These are phyloP conservation scores for Boletus pseudo-olivaceus DNA, from an alignment of 768 basidiomycete genomes.

Conservation along the genomic window DNA sequence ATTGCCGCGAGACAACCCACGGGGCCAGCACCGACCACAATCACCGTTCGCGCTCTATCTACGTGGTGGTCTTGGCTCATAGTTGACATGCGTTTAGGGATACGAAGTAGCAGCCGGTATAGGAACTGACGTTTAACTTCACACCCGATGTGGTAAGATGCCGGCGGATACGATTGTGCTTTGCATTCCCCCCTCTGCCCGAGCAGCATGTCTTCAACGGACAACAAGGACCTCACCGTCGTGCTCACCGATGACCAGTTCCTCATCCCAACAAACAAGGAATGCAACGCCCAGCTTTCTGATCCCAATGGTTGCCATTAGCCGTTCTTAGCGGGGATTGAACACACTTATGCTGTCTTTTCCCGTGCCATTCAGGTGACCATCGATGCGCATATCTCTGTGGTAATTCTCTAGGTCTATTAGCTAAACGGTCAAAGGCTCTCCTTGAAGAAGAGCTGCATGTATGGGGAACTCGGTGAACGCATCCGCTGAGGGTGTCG, in stretches of 20 bases:
- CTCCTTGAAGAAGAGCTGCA: conserved; percentile 79
- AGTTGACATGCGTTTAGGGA: neutral
- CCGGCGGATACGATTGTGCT: conserved; percentile 11
- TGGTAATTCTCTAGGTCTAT: conserved; percentile 90
- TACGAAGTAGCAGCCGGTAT: neutral
- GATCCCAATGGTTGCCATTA: conserved; percentile 36
- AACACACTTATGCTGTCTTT: conserved; percentile 12
- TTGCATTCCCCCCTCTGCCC: neutral
- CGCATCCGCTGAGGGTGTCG: conserved; percentile 11
- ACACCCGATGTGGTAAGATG: conserved; percentile 14
- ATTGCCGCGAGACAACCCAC: conserved; percentile 92
- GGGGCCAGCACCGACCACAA: conserved; percentile 85
- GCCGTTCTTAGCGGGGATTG: neutral
- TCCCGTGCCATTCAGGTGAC: conserved; percentile 36
- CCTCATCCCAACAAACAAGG: conserved; percentile 50
- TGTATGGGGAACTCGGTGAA: conserved; percentile 75
- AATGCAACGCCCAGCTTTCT: conserved; percentile 42
- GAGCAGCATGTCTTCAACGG: conserved; percentile 14
- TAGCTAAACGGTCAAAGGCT: conserved; percentile 67
- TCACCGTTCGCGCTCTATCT: conserved; percentile 40
- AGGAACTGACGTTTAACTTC: neutral
- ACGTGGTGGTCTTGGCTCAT: conserved; percentile 13
- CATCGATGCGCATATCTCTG: conserved; percentile 78
- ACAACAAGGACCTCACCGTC: conserved; percentile 22
- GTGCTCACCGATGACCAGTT: conserved; percentile 52